Evolutionary conservation across 1,284 basidiomycete species (phyloP), one percentile per base, ranked within the genome.

Genomic region (Austroboletus olivaceoglutinosus): DNA sequence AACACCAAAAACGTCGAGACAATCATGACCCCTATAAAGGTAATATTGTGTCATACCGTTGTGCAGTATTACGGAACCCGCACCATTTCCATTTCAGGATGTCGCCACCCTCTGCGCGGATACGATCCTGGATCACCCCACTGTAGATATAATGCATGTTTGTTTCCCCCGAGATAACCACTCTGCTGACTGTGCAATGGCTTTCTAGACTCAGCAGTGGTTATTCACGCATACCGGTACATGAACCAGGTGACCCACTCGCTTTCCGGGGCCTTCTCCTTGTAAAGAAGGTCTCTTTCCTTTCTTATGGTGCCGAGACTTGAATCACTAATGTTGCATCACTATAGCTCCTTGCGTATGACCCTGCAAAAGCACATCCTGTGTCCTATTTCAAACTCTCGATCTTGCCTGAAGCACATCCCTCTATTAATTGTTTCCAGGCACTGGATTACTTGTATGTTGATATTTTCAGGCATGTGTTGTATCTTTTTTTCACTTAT

Each of bases 181-280:
- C 2, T 16, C 3, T 43, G 39, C 58, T 52, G 37, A 55, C 18
- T 30, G 10, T 50, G 47, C 48, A 56, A 45, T 49, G 29, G n/a
- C 47, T 40, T 21, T 25, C 21, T 58, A 87, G 82, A 46, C 66
- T 89, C 16, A 67, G 82, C 16, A 92, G 86, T 51, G 96, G 96
- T 0, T 98, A 98, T 68, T 97, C 93, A 2, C 86, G 96, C 22
- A 93, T 98, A 58, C 96, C 96, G 0, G 81, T 99, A 2, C 90
- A 98, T 65, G 85, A 89, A 58, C 80, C 89, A 4, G 82, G 81
- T 5, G 80, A 89, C 47, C 81, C 85, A 2, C 73, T 83, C 13
- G 82, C 91, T 37, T 98, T 97, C 64, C 73, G 91, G 13, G 96
- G 96, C 0, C 81, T 98, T 59, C 77, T 99, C 4, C 81, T 98